These are phyloP conservation scores for Neostapfia colusana DNA, from an alignment of 176 grass and related monocot species.

Conservation along the genomic window DNA sequence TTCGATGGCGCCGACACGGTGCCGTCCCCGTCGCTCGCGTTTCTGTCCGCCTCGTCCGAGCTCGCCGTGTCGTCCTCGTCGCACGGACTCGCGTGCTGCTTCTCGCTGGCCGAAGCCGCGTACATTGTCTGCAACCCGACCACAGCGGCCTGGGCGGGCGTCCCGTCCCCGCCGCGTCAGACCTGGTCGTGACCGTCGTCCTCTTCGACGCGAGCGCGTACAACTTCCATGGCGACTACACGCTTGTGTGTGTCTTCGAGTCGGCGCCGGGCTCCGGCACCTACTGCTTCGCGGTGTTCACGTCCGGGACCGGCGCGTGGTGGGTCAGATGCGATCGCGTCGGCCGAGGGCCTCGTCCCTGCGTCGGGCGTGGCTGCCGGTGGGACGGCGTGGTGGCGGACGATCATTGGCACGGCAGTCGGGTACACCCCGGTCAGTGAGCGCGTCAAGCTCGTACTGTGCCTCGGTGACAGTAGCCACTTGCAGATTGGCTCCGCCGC, in stretches of 20 bases:
- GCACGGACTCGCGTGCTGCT: conserved; percentile 55
- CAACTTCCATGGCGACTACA: conserved; percentile 58
- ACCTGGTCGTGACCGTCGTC: conserved; percentile 47
- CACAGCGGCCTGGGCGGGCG: conserved; percentile 30
- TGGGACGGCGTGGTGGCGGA: conserved; percentile 52
- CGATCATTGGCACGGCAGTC: conserved; percentile 45
- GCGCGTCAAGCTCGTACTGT: not conserved
- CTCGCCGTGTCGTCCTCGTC: conserved; percentile 41
- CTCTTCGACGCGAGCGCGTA: conserved; percentile 39
- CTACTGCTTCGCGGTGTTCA: conserved; percentile 51
- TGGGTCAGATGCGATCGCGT: conserved; percentile 23
- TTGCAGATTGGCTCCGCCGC: conserved; percentile 55
- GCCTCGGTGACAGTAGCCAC: conserved; percentile 3
- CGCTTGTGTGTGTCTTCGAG: conserved; percentile 49
- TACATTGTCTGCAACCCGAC: conserved; percentile 60
- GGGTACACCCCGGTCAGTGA: conserved; percentile 29
- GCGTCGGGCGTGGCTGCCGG: conserved; percentile 41
- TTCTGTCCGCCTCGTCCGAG: conserved; percentile 18
- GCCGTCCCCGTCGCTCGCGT: conserved; percentile 38
- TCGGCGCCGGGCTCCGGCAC: not conserved
- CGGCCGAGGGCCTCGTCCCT: conserved; percentile 39
- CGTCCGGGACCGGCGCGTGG: conserved; percentile 40
- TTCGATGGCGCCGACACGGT: conserved; percentile 27
- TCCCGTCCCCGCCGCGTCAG: conserved; percentile 44
- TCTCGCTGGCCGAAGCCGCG: not conserved